Percentiles rank a stretch among this genome's conserved stretches.
phyloP scores from a whole-genome alignment of 2,329 filamentous ascomycete genomes.

The Penicillium sp. region DNA sequence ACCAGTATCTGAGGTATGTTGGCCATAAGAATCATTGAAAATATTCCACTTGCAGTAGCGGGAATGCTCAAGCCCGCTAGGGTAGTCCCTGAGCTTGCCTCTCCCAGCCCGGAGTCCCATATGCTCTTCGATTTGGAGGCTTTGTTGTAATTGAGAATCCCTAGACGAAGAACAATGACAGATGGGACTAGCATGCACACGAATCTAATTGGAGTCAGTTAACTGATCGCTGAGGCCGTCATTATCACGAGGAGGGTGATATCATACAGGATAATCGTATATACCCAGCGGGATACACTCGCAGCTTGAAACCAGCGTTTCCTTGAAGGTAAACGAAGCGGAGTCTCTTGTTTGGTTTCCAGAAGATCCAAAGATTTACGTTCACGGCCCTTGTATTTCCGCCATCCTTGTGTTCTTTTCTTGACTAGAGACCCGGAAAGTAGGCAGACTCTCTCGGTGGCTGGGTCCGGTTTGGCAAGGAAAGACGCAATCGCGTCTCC shows the following conservation, averaged over 20 bases:
- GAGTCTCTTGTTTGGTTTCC: not conserved
- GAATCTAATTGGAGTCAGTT: not conserved
- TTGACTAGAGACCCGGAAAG: not conserved
- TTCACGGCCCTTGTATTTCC: not conserved
- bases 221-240: not conserved
- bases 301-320: not conserved
- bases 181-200: not conserved
- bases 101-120: not conserved
- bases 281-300: not conserved
- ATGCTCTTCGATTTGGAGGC: not conserved
- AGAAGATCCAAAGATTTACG: not conserved
- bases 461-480: not conserved
- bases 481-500: not conserved
- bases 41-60: not conserved
- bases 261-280: not conserved
- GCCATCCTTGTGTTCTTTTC: not conserved
- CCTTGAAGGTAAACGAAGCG: not conserved
- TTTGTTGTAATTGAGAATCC: not conserved
- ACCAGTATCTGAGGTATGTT: slow-evolving; percentile 35
- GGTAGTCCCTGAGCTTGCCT: not conserved
- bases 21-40: not conserved
- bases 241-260: not conserved
- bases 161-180: not conserved
- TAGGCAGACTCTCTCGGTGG: not conserved
- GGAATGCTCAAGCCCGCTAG: not conserved